Conservation (phyloP, 2,329 filamentous ascomycete species). For the Calonectria leucothoes region DNA sequence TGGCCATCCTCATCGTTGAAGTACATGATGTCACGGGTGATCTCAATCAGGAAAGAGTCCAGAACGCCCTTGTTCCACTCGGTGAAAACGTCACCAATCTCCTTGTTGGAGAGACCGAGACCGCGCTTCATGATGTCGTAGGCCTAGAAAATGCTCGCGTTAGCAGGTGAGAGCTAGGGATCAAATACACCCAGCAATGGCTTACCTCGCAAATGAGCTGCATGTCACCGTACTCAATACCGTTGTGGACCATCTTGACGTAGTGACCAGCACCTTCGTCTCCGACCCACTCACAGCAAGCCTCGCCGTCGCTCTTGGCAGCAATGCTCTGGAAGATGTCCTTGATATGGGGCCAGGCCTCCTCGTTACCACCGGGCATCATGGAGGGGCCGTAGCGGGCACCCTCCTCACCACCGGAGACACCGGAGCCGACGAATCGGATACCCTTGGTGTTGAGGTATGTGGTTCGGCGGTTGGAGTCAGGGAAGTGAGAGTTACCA, state of each 20-base stretch:
- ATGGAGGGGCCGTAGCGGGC: slow-evolving; percentile 96
- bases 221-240: slow-evolving; percentile 99
- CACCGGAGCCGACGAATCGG: slow-evolving; percentile 95
- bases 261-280: slow-evolving; percentile 99
- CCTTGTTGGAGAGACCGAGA: slow-evolving; percentile 87
- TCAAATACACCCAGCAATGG: neutral
- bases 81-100: slow-evolving; percentile 93
- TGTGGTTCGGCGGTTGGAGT: slow-evolving; percentile 96
- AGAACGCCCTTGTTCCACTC: slow-evolving; percentile 99
- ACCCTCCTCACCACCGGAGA: slow-evolving; percentile 99
- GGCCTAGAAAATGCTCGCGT: slow-evolving; percentile 66
- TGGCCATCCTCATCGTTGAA: slow-evolving; percentile 95
- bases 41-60: slow-evolving; percentile 99
- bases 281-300: slow-evolving; percentile 99
- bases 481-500: slow-evolving; percentile 98
- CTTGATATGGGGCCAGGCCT: slow-evolving; percentile 98
- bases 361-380: slow-evolving; percentile 99
- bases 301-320: slow-evolving; percentile 96
- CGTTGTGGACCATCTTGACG: slow-evolving; percentile 99
- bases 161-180: neutral
- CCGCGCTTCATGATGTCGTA: slow-evolving; percentile 99
- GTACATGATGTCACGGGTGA: slow-evolving; percentile 98
- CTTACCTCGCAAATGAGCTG: slow-evolving; percentile 98
- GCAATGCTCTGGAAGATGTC: slow-evolving; percentile 98
- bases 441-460: slow-evolving; percentile 90